Conservation (phyloP, 2,329 filamentous ascomycete species). For the Talaromyces pinophilus region DNA sequence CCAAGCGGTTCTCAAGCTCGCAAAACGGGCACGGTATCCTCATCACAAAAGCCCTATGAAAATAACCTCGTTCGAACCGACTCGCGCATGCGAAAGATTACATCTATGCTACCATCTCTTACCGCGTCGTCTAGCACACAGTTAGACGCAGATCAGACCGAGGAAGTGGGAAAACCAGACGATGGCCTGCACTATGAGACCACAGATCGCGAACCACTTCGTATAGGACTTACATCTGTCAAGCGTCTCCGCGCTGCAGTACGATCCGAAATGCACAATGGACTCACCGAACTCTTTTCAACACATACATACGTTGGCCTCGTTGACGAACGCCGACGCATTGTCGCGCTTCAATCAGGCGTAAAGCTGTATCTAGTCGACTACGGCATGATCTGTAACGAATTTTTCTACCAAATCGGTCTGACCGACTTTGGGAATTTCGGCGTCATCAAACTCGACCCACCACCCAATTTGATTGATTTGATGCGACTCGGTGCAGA, state of each 20-base stretch:
- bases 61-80: constrained; percentile 92
- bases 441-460: constrained; percentile 76
- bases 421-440: constrained; percentile 97
- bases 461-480: constrained; percentile 69
- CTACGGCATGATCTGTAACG: constrained; percentile 81
- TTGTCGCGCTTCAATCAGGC: constrained; percentile 90
- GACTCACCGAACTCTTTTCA: constrained; percentile 82
- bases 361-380: constrained; percentile 91
- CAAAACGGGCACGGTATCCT: constrained; percentile 31
- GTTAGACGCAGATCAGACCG: constrained; percentile 6
- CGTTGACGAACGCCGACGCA: constrained; percentile 80
- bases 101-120: constrained; percentile 80
- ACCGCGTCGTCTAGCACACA: constrained; percentile 27
- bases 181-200: constrained; percentile 70
- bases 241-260: constrained; percentile 81
- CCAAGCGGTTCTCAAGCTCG: constrained; percentile 8
- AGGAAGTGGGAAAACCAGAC: constrained; percentile 37
- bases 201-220: constrained; percentile 66
- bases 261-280: constrained; percentile 77
- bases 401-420: constrained; percentile 94
- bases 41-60: constrained; percentile 65
- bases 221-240: constrained; percentile 77
- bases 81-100: constrained; percentile 86
- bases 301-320: constrained; percentile 91
- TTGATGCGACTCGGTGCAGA: constrained; percentile 73